phyloP scores from a whole-genome alignment of 441 rosid genomes.

The Corymbia citriodora region DNA sequence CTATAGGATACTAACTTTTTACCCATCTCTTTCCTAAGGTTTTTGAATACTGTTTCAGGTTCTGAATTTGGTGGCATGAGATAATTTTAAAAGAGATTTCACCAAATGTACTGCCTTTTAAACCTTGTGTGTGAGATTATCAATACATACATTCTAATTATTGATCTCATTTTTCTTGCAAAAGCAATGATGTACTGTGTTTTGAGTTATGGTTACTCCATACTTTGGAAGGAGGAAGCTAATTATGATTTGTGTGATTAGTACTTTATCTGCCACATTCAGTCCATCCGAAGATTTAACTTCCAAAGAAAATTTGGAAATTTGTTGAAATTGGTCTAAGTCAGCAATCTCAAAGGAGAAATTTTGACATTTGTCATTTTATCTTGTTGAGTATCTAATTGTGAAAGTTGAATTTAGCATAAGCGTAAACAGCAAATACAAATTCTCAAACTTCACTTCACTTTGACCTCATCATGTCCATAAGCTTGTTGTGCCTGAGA shows the following conservation, averaged over 20 bases:
- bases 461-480: background rate
- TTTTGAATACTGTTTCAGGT: background rate
- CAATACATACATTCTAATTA: background rate
- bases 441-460: background rate
- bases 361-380: background rate
- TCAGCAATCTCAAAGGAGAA: background rate
- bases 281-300: background rate
- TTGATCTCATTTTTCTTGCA: background rate
- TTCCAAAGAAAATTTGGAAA: background rate
- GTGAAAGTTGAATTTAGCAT: background rate
- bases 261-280: background rate
- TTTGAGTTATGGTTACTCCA: background rate
- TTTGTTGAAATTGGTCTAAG: background rate
- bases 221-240: background rate
- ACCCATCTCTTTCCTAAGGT: background rate
- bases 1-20: background rate
- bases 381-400: background rate
- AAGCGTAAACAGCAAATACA: background rate
- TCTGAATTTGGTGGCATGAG: background rate
- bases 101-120: background rate
- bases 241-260: background rate
- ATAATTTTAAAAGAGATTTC: background rate
- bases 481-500: background rate
- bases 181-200: background rate
- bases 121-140: background rate